Evolutionary conservation across 2,329 filamentous ascomycete genomes (phyloP), one percentile per base, ranked within the genome.

Genomic region (Emergomyces pasteurianus): DNA sequence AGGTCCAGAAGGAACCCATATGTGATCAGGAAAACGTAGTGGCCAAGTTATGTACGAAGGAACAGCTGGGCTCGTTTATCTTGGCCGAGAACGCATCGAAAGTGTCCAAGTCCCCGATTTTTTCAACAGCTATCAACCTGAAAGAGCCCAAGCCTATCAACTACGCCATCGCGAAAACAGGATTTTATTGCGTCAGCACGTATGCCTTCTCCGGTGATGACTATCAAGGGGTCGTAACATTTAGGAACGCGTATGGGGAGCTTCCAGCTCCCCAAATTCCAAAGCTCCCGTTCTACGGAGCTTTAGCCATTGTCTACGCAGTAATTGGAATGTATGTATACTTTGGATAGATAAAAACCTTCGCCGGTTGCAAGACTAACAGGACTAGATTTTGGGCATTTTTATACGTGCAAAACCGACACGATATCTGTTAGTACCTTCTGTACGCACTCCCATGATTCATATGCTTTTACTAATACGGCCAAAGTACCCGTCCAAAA

Each of bases 221-320:
- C 52, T 99, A 95, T 71, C 83, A 81, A 54, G 92, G 88, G 8
- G 83, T 94, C 16, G 87, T 94, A 50, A 92, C 94, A 69, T 99
- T 97, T 74, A 86, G 92, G 64, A 97, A 99, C 74, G 89, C 94
- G 2, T 99, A 95, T 71, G 94, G 94, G 71, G 92, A 99, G 78
- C 86, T 99, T 60, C 89, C 92, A 5, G 94, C 91, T 8, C 91
- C 91, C 1, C 92, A 99, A 74, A 96, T 99, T 66, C 88, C 95
- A 23, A 99, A 99, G 75, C 80, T 99, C 62, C 92, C 94, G 2
- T 99, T 99, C 73, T 99, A 99, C 70, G 94, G 92, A 54, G 92
- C 88, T 61, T 86, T 97, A 67, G 92, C 92, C 0, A 92, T 99
- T 64, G 84, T 95, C 38, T 99, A 99, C 75, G 91, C 91, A 57